Base-by-base conservation (phyloP, 2,329 filamentous ascomycete species). In the Polychaeton citri region DNA sequence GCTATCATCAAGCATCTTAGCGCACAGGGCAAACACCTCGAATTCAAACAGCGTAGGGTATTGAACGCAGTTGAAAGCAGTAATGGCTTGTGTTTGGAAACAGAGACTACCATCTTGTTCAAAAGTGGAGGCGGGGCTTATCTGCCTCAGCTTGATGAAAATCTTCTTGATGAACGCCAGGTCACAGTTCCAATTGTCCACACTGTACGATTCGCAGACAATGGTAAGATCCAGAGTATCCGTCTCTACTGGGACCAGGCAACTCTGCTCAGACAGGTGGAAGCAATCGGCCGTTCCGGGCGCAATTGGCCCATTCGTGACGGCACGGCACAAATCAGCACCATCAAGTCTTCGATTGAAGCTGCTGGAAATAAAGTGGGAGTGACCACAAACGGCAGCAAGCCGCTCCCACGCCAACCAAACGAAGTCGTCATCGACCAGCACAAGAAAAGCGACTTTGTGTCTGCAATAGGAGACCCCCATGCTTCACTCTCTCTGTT, bases 301-400 rank as follows among this genome's bases (percentile, higher is more conserved):
- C 82, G 81, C 58, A 93, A 90, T 62, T 98, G 90, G 90, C 90
- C 90, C 37, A 92, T 98, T 54, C 76, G 77, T 48, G 86, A 94
- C 55, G 81, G 79, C 54, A 75, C 75, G 50, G 86, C 94, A 36
- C 87, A 96, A 64, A 70, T 80, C 48, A 78, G 76, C 50, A 65
- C 94, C 51, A 44, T 59, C 30, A 48, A 45, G 36, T 42, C 41
- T 44, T 57, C 53, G 37, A 34, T 58, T 39, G 53, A 51, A 35
- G 42, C 48, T 13, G 42, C 38, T 21, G 47, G 48, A 15, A 28
- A 38, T 9, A 39, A 49, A 15, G 51, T 53, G 10, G 44, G 47
- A 19, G 40, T 49, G 8, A 47, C 54, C 6, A 35, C 39, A 30
- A 43, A 42, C 24, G 39, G 38, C 9, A 54, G 57, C 16, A 52